Base-by-base conservation (phyloP, 1,284 basidiomycete species). In the Sporisorium reilianum region DNA sequence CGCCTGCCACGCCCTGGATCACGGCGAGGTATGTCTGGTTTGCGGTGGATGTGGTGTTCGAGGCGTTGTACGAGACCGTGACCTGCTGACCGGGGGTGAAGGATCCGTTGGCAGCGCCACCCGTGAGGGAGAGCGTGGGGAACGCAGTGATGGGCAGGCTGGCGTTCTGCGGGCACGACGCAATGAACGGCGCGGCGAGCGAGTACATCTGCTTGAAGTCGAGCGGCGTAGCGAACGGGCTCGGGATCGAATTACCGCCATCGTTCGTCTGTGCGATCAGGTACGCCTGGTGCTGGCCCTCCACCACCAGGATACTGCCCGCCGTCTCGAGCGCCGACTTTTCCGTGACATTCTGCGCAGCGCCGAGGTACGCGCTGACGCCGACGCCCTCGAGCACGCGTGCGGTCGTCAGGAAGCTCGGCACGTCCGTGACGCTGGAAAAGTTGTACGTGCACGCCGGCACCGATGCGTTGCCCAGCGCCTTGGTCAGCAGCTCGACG, bases 211-310 rank as follows among this genome's bases (percentile, higher is more conserved):
- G 67, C 44, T 72, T 63, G 61, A 78, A 78, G 57, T 76, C 62
- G 5, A 82, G 56, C 11, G 78, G 56, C 2, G 77, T 76, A 5
- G 79, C 74, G 56, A 68, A 82, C 8, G 75, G 38, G 22, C 42
- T 26, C 0, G 75, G 75, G 23, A 76, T 66, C 3, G 55, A 53
- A 26, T 73, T 76, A 2, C 68, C 65, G 1, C 67, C 66, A 18
- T 70, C 58, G 18, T 57, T 41, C 2, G 58, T 64, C 58, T 71
- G 73, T 10, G 67, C 51, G 67, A 87, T 87, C 25, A 89, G 66
- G 30, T 86, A 83, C 3, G 67, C 64, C 4, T 88, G 87, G n/a
- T 89, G 86, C 38, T 88, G 87, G 0, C 87, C 85, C 34, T 87
- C 87, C 25, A 87, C 88, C 2, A 86, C 84, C 1, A 89, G 83